Evolutionary conservation across 169 alveolate species (phyloP).

Genomic region (Ichthyophthirius multifiliis): DNA sequence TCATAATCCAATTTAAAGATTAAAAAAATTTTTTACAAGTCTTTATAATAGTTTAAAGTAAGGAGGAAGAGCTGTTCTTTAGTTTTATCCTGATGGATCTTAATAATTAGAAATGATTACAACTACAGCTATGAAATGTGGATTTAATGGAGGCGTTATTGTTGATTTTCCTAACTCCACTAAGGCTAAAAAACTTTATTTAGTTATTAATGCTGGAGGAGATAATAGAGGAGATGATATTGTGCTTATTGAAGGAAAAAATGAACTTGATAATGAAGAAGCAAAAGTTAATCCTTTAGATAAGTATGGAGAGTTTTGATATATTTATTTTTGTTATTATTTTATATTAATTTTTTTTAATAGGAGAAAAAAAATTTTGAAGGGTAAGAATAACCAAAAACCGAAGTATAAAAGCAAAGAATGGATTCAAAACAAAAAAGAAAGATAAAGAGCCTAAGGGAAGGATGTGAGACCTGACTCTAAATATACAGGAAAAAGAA

Average conservation of each 20-base stretch:
- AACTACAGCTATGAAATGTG: constrained; percentile 91
- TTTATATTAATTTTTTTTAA: constrained; percentile 3
- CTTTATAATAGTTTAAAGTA: constrained; percentile 81
- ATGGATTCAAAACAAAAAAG: constrained; percentile 93
- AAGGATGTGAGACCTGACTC: constrained; percentile 92
- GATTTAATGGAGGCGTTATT: constrained; percentile 95
- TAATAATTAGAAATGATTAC: constrained; percentile 94
- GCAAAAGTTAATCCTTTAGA: constrained; percentile 35
- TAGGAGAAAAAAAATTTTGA: constrained; percentile 36
- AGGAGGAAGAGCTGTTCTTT: constrained; percentile 93
- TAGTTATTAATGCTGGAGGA: constrained; percentile 10
- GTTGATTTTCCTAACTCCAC: constrained; percentile 96
- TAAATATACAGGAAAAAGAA: constrained; percentile 94
- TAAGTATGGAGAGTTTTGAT: constrained; percentile 8
- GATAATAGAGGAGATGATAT: constrained; percentile 32
- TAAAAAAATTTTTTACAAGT: constrained; percentile 88
- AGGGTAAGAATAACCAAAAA: constrained; percentile 46
- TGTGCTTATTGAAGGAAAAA: background rate
- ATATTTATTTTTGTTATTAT: background rate
- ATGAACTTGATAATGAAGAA: constrained; percentile 49
- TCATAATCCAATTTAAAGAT: constrained; percentile 90
- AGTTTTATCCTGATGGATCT: constrained; percentile 95
- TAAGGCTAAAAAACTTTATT: constrained; percentile 90
- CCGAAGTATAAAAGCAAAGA: constrained; percentile 67
- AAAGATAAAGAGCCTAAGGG: constrained; percentile 91